These are phyloP conservation scores for Fusarium mundagurra DNA, from an alignment of 2,329 filamentous ascomycete genomes.

Conservation along the genomic window DNA sequence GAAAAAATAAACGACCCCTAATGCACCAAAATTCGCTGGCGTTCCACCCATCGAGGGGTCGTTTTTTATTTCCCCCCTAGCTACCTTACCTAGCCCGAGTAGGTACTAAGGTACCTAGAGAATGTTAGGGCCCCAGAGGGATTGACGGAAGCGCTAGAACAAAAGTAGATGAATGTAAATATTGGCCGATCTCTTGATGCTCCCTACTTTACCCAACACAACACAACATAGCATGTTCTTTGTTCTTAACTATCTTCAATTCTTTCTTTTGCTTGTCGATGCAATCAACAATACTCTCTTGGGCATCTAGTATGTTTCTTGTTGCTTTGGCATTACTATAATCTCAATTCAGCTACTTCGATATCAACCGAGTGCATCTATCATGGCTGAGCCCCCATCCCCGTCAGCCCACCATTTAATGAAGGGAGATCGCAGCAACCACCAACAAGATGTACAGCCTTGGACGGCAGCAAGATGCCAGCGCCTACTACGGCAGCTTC, in stretches of 20 bases:
- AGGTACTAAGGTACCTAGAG: no score
- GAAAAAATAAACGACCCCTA: no score
- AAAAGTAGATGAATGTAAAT: constrained; percentile 47
- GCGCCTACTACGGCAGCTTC: constrained; percentile 57
- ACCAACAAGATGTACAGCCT: constrained; percentile 40
- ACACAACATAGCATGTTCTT: constrained; percentile 2
- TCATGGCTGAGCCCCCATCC: constrained; percentile 18
- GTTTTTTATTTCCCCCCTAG: no score
- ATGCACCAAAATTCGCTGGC: no score
- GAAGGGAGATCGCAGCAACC: background rate
- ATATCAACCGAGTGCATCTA: background rate
- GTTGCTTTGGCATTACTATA: background rate
- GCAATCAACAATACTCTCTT: background rate
- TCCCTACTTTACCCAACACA: constrained; percentile 7
- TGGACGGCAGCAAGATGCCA: constrained; percentile 62
- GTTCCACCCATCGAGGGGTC: no score
- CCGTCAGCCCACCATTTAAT: constrained; percentile 30
- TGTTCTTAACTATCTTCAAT: background rate
- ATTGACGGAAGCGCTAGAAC: constrained; percentile 37
- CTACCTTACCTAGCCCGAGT: no score
- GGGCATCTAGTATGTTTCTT: background rate
- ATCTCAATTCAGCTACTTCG: background rate
- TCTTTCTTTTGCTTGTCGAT: background rate
- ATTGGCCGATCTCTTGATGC: constrained; percentile 15
- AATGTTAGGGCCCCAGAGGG: constrained; percentile 23